phyloP scores from a whole-genome alignment of 2,329 filamentous ascomycete genomes.

The Trichocomaceae sp. region DNA sequence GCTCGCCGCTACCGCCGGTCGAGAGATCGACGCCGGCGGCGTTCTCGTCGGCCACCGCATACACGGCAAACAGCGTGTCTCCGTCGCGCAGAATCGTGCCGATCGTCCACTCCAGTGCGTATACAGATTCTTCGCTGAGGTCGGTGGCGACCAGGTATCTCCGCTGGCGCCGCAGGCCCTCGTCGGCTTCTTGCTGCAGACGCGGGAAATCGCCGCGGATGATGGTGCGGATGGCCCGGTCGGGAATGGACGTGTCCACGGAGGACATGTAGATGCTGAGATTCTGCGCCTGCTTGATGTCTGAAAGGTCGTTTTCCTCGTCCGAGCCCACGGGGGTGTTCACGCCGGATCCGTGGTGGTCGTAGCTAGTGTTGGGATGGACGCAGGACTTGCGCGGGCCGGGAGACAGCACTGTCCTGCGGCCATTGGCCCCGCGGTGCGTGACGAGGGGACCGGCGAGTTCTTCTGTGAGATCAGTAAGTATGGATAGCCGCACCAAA shows the following conservation, averaged over 20 bases:
- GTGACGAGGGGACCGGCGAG: slow-evolving; percentile 11
- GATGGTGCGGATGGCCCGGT: slow-evolving; percentile 81
- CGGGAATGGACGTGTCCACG: slow-evolving; percentile 64
- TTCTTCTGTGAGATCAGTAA: slow-evolving; percentile 6
- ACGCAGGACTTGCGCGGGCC: slow-evolving; percentile 47
- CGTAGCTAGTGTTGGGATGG: slow-evolving; percentile 80
- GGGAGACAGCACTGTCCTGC: slow-evolving; percentile 52
- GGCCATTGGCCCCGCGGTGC: slow-evolving; percentile 29
- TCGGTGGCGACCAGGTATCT: slow-evolving; percentile 97
- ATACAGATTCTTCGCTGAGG: slow-evolving; percentile 85
- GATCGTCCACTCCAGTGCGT: slow-evolving; percentile 95
- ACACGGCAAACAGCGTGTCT: slow-evolving; percentile 87
- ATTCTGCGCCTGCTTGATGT: slow-evolving; percentile 82
- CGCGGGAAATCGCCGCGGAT: slow-evolving; percentile 74
- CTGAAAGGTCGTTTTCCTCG: slow-evolving; percentile 73
- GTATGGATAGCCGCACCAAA: background rate
- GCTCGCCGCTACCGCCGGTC: slow-evolving; percentile 44
- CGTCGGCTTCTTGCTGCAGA: slow-evolving; percentile 70
- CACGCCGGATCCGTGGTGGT: slow-evolving; percentile 55
- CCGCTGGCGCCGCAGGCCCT: slow-evolving; percentile 69
- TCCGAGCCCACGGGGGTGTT: slow-evolving; percentile 70
- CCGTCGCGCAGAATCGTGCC: slow-evolving; percentile 90
- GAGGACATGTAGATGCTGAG: slow-evolving; percentile 74
- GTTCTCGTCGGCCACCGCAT: slow-evolving; percentile 82
- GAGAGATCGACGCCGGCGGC: slow-evolving; percentile 31